A percentile compares a stretch with the other conserved stretches of the same genome.
Evolutionary conservation across 1,284 basidiomycete species (phyloP).

Genomic region (Heterobasidion parviporum): DNA sequence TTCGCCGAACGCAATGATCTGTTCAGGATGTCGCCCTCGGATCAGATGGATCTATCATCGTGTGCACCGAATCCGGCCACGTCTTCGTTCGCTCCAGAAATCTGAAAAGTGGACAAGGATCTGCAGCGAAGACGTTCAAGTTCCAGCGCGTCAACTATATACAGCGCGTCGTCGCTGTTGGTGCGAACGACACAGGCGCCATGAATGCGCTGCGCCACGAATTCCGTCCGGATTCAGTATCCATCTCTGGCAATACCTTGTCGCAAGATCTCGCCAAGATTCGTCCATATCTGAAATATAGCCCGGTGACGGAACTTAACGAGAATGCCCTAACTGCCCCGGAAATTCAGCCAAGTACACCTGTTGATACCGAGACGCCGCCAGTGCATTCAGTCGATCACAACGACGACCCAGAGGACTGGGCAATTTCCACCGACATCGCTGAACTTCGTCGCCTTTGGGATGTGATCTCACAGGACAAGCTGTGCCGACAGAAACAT

Average conservation of each 20-base stretch:
- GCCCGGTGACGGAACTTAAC: background rate
- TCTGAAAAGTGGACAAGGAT: conserved; percentile 28
- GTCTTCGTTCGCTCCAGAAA: conserved; percentile 79
- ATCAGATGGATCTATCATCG: conserved; percentile 80
- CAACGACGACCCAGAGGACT: conserved; percentile 35
- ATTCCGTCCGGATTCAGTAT: conserved; percentile 52
- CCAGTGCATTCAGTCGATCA: conserved; percentile 2
- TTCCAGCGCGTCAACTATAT: conserved; percentile 79
- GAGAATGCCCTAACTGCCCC: conserved; percentile 6
- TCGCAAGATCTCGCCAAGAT: conserved; percentile 62
- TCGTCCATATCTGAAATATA: conserved; percentile 40
- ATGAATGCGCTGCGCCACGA: conserved; percentile 84
- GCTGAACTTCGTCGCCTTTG: conserved; percentile 32
- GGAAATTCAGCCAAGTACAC: background rate
- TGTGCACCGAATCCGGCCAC: conserved; percentile 93
- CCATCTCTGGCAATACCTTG: conserved; percentile 51
- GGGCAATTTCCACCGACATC: conserved; percentile 29
- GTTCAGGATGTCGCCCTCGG: conserved; percentile 82
- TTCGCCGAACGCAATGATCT: background rate
- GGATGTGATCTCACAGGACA: conserved; percentile 25
- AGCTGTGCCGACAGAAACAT: conserved; percentile 10
- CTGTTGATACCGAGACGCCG: background rate
- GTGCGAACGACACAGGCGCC: conserved; percentile 80
- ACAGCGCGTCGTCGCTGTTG: conserved; percentile 60
- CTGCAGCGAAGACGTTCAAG: conserved; percentile 59